Base-by-base conservation (phyloP, 176 grass and related monocot genomes). In the Rhynchospora tenuis region DNA sequence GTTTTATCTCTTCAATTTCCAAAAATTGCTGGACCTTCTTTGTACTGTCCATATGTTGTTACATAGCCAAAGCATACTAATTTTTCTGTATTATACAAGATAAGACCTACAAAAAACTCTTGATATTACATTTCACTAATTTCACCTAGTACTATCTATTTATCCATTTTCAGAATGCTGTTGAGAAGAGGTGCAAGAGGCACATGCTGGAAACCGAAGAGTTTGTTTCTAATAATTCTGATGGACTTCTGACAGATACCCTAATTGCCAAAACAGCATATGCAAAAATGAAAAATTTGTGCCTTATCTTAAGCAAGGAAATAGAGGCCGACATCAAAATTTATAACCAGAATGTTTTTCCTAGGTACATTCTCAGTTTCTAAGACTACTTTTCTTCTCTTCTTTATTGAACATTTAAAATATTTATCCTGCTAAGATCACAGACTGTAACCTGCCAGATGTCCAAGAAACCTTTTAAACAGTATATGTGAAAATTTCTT, bases 301-400 rank as follows among this genome's bases (percentile, higher is more conserved):
- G 92, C 80, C 81, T 87, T 56, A 93, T 91, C 73, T 94, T 98
- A 86, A 86, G 95, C 87, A 75, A 63, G n/a, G 95, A 98, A 79
- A 98, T 98, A 86, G 87, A 94, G 85, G 92, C 92, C 84, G 95
- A 98, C 80, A 94, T 98, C 58, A 98, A 93, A 73, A 94, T 98
- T 84, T 92, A 98, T 86, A 91, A 91, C 81, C 90, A 98, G 75
- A 91, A 98, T 83, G 84, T 98, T 90, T 90, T 98, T 85, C 95
- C 95, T 73, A 94, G 95, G 95, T 94, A 90, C 51, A 79, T 60
- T 71, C 28, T 56, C 16, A 29, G 24, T 62, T 74, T 79, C 38
- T 77, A 73, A 81, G 45, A 15, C 72, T 85, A 33, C 61, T 28
- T 44, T 14, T 69, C 4, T 43, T 61, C 4, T 43, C 24, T 26